Percentiles rank a stretch among this genome's conserved stretches.
Evolutionary conservation across 1,284 basidiomycete genomes (phyloP).

Genomic region (Ganoderma sinense): DNA sequence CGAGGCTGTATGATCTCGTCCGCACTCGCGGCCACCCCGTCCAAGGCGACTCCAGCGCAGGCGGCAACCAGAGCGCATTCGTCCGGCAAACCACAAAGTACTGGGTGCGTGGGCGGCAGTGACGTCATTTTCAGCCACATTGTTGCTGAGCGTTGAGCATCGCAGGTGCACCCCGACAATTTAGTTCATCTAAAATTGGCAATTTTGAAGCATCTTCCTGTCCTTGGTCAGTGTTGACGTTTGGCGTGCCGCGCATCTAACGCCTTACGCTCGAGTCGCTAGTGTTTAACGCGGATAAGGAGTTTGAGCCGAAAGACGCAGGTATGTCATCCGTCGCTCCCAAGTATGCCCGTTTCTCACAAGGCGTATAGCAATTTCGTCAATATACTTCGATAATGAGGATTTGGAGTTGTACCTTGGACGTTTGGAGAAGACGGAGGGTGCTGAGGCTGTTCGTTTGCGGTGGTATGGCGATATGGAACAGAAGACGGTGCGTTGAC

Average conservation of each 20-base stretch:
- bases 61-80: slow-evolving; percentile 96
- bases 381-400: slow-evolving; percentile 94
- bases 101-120: slow-evolving; percentile 71
- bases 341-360: neutral
- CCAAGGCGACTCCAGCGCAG: slow-evolving; percentile 92
- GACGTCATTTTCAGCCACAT: neutral
- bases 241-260: neutral
- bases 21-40: slow-evolving; percentile 95
- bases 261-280: neutral
- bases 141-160: slow-evolving; percentile 4
- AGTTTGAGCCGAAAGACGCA: slow-evolving; percentile 90
- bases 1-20: slow-evolving; percentile 95
- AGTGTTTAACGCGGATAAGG: slow-evolving; percentile 98
- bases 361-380: slow-evolving; percentile 71
- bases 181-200: slow-evolving; percentile 96
- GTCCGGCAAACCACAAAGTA: slow-evolving; percentile 99
- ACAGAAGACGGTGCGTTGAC: slow-evolving; percentile 69
- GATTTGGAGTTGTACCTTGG: slow-evolving; percentile 98
- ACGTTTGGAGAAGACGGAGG: slow-evolving; percentile 97
- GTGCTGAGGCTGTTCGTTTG: slow-evolving; percentile 95
- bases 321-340: slow-evolving; percentile 51
- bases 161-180: slow-evolving; percentile 90
- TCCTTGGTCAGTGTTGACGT: slow-evolving; percentile 68
- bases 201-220: slow-evolving; percentile 92
- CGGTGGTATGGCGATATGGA: slow-evolving; percentile 98